These are phyloP conservation scores for Adansonia grandidieri DNA, from an alignment of 441 rosid species.

Conservation along the genomic window DNA sequence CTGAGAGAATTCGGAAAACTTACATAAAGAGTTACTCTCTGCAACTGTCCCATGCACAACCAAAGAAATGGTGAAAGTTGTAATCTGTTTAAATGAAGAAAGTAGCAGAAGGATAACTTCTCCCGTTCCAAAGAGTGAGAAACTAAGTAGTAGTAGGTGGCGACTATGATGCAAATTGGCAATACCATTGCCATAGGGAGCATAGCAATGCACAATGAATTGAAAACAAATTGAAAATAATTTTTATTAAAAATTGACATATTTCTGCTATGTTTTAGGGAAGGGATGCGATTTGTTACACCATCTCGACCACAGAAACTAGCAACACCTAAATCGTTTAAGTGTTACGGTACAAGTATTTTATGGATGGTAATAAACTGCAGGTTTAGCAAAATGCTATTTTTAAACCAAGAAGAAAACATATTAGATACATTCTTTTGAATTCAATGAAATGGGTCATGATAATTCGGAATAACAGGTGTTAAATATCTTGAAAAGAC, in stretches of 20 bases:
- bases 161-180: neutral
- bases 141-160: neutral
- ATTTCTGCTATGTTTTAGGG: neutral
- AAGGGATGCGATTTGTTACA: neutral
- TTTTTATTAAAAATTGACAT: neutral
- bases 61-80: slow-evolving; percentile 83
- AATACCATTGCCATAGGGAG: neutral
- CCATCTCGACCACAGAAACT: neutral
- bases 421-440: slow-evolving; percentile 3
- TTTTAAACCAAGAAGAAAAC: neutral
- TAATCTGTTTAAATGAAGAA: slow-evolving; percentile 52
- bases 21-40: slow-evolving; percentile 60
- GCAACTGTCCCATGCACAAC: slow-evolving; percentile 91
- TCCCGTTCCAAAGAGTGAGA: no score
- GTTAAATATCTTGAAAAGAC: no score
- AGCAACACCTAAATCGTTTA: neutral
- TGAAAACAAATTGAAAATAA: neutral
- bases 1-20: slow-evolving; percentile 27
- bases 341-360: neutral
- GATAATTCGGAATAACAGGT: neutral
- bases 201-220: neutral
- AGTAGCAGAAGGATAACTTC: slow-evolving; percentile 13
- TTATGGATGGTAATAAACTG: neutral
- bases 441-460: neutral
- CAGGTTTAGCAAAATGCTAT: neutral